Base-by-base conservation (phyloP, 768 basidiomycete species). In the Mycena maculata region DNA sequence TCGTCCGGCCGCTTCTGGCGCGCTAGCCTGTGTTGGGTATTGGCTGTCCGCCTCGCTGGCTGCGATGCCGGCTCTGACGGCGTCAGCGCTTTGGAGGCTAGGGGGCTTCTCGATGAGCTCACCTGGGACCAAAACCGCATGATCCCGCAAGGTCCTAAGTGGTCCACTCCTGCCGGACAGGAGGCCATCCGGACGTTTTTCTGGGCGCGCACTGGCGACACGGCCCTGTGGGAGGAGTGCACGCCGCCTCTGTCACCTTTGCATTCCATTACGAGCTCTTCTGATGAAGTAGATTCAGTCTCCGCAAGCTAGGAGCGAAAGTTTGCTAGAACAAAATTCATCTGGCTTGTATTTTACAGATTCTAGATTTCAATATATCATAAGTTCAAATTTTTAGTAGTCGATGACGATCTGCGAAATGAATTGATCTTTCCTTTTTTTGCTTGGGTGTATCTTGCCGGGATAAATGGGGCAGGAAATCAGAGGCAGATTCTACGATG, bases 1-100 rank as follows among this genome's bases (percentile, higher is more conserved):
- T 50, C 55, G 7, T 64, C 63, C 4, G 63, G 63, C 47, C 63
- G 63, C n/a, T 64, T 64, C 31, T 64, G 63, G 63, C 63, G 10
- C 6, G 55, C 55, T 12, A 64, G 63, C 10, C 47, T 64, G 63
- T 50, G 48, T 11, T 64, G 63, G 63, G 52, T 55, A 39, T 42
- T 64, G 48, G 47, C 55, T 44, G 63, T 64, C 2, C 63, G 63
- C 48, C 16, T 64, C 41, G 48, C 63, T 42, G 63, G 48, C 12
- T 64, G 63, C 36, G 63, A 64, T 15, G 30, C 48, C 3, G 3
- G 38, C 25, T 44, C 52, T 16, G 55, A 63, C 10, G 54, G 55
- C 13, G 27, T 42, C n/a, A 64, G 47, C 38, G 27, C 23, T 2
- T 9, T 13, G 4, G 23, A 50, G 39, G 54, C 55, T 8, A 20